A percentile compares a stretch with the other conserved stretches of the same genome.
These are phyloP conservation scores for Fonsecaea erecta DNA, from an alignment of 2,329 filamentous ascomycete species.

Conservation along the genomic window DNA sequence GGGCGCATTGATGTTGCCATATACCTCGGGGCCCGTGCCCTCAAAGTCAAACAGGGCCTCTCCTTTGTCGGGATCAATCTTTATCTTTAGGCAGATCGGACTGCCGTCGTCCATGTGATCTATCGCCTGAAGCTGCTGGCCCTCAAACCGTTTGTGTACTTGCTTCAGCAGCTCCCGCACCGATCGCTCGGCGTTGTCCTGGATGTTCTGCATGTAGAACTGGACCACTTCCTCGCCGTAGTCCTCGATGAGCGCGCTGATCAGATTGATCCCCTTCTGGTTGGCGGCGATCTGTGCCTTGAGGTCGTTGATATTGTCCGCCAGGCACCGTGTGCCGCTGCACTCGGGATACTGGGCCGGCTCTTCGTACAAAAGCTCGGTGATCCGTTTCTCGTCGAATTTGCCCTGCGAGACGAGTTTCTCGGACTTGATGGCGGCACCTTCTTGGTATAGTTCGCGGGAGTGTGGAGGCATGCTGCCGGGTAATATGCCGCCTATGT, in stretches of 20 bases:
- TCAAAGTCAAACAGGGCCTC: constrained; percentile 79
- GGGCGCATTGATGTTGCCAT: constrained; percentile 79
- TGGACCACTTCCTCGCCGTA: constrained; percentile 78
- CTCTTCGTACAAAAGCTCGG: constrained; percentile 71
- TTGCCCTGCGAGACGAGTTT: constrained; percentile 56
- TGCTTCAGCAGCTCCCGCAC: constrained; percentile 75
- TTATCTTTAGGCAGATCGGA: constrained; percentile 74
- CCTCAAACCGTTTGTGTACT: constrained; percentile 71
- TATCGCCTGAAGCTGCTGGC: constrained; percentile 71
- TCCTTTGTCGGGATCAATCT: constrained; percentile 73
- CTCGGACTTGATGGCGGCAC: constrained; percentile 66
- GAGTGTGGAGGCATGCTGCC: constrained; percentile 84
- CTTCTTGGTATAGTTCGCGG: constrained; percentile 67
- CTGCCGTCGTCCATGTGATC: constrained; percentile 90
- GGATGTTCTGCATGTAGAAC: constrained; percentile 82
- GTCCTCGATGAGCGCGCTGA: constrained; percentile 73
- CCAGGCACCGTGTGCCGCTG: constrained; percentile 76
- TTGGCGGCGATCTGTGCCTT: constrained; percentile 88
- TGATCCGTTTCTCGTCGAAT: constrained; percentile 78
- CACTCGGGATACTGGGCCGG: constrained; percentile 77
- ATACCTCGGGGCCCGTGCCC: constrained; percentile 79
- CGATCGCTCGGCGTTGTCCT: constrained; percentile 76
- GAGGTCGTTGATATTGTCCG: constrained; percentile 83
- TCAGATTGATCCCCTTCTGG: constrained; percentile 80
- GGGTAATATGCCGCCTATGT: constrained; percentile 81